Evolutionary conservation across 495 filamentous ascomycete genomes (phyloP).

Genomic region (Cenococcum geophilum): DNA sequence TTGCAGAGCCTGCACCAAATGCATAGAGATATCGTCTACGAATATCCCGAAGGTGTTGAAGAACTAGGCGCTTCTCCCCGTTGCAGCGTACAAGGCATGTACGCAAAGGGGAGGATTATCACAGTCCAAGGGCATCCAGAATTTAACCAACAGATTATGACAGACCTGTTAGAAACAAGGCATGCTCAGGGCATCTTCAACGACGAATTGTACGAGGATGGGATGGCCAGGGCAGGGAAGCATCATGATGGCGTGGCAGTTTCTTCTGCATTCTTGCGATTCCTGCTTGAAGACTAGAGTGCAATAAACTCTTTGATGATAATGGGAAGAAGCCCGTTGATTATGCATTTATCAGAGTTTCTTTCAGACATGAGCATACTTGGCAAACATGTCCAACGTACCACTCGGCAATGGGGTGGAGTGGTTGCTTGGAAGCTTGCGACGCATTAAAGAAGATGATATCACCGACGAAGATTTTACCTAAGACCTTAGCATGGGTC

Average conservation of each 20-base stretch:
- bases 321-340: too few relatives aligned
- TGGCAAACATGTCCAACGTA: too few relatives aligned
- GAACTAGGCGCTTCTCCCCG: slow-evolving; percentile 58
- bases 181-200: slow-evolving; percentile 59
- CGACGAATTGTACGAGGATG: slow-evolving; percentile 58
- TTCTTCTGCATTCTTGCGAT: slow-evolving; percentile 62
- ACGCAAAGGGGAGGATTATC: slow-evolving; percentile 57
- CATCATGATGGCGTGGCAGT: slow-evolving; percentile 72
- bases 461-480: too few relatives aligned
- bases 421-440: too few relatives aligned
- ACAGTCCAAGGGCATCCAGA: slow-evolving; percentile 91
- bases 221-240: slow-evolving; percentile 55
- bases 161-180: slow-evolving; percentile 57
- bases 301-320: background rate
- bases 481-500: too few relatives aligned
- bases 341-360: too few relatives aligned
- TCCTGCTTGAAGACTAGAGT: slow-evolving; percentile 53
- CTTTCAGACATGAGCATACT: too few relatives aligned
- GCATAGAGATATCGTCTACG: slow-evolving; percentile 75
- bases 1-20: slow-evolving; percentile 75
- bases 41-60: slow-evolving; percentile 55
- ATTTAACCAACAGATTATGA: slow-evolving; percentile 69
- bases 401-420: too few relatives aligned
- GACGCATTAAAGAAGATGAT: too few relatives aligned
- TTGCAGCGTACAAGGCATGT: slow-evolving; percentile 79